Evolutionary conservation across 2,329 filamentous ascomycete genomes (phyloP), one percentile per base, ranked within the genome.

Genomic region (Balansia obtecta): DNA sequence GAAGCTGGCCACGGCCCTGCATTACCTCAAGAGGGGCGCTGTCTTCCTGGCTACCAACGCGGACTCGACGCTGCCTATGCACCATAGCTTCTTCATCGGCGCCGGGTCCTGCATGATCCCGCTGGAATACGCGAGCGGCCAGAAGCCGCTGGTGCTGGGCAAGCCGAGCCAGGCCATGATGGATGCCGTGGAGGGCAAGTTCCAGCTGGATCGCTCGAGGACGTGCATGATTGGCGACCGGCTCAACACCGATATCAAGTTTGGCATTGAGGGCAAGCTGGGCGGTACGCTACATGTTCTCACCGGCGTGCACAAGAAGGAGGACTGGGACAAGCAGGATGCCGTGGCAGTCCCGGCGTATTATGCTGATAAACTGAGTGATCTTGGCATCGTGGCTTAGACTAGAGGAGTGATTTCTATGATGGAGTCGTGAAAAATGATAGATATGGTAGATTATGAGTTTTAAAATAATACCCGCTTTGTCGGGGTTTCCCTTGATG

Each of bases 131-230:
- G 88, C 88, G 74, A 73, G 78, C 4, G 74, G 74, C 16, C 69
- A 79, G 63, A 75, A 85, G 60, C 91, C 93, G 1, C 68, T 88
- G 33, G 82, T 87, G 3, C 71, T 97, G 40, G 93, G 93, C 0
- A 98, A 98, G 71, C 93, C 93, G 3, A 95, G 88, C 64, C 89
- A 95, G 71, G 91, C 91, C 4, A 98, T 98, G 93, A 95, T 98
- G 91, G 91, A 97, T 66, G 89, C 93, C 3, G 86, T 98, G 51
- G 91, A 97, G 72, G 91, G 91, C 52, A 95, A 95, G 68, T 96
- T 97, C 67, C 77, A 86, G 57, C 85, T 98, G 49, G 83, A 97
- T 65, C 79, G 90, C 38, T 79, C 76, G 53, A 82, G 82, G 58
- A 87, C 93, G 1, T 97, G 93, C 69, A 98, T 98, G 93, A 79